A percentile compares a stretch with the other conserved stretches of the same genome.
phyloP scores from a whole-genome alignment of 1,284 basidiomycete species.

The Sparassis latifolia region DNA sequence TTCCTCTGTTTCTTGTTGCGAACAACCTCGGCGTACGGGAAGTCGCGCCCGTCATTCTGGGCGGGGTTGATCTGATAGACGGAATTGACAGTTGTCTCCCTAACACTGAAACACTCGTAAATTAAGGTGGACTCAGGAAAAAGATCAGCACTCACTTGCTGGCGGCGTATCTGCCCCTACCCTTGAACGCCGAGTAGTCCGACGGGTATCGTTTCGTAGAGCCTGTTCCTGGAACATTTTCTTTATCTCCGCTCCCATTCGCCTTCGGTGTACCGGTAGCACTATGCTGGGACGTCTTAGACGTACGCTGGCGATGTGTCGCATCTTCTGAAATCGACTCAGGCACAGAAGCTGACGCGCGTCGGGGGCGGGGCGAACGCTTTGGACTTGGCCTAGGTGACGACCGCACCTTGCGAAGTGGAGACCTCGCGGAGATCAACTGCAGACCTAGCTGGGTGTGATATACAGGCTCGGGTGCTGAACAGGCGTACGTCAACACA shows the following conservation, averaged over 20 bases:
- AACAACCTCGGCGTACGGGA: conserved; percentile 75
- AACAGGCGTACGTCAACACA: not conserved
- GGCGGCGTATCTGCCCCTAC: conserved; percentile 17
- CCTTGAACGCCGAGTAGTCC: conserved; percentile 20
- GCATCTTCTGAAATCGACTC: not conserved
- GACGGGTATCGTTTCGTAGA: conserved; percentile 3
- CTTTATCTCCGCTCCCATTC: conserved; percentile 22
- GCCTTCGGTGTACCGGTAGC: not conserved
- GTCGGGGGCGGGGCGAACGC: too few relatives aligned
- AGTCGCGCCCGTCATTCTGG: conserved; percentile 58
- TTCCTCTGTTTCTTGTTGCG: conserved; percentile 60
- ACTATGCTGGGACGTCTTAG: not conserved
- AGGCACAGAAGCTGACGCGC: not conserved
- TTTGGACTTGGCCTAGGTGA: not conserved
- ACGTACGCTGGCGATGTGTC: not conserved
- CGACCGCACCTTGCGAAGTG: not conserved
- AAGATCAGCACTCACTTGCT: conserved; percentile 9
- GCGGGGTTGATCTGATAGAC: conserved; percentile 62
- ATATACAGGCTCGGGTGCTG: conserved; percentile 3
- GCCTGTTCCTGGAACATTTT: conserved; percentile 6
- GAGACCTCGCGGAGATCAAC: not conserved
- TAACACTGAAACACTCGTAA: conserved; percentile 4
- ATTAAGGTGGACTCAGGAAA: not conserved
- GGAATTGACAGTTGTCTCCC: conserved; percentile 42
- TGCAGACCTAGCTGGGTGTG: not conserved